Conservation (phyloP, 192 early-diverging fungal genomes). For the Kickxella alabastrina region DNA sequence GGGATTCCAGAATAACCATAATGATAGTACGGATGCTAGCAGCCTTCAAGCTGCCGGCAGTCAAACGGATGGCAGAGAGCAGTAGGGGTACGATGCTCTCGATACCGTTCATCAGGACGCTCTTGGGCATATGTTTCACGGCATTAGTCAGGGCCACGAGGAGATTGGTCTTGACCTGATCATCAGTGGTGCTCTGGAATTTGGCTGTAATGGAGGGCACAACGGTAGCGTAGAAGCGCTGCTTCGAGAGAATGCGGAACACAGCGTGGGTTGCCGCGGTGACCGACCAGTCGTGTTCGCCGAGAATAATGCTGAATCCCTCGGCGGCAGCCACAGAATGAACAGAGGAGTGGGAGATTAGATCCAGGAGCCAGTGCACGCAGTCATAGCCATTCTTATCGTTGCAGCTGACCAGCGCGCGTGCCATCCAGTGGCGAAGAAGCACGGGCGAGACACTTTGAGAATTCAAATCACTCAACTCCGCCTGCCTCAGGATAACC, state of each 20-base stretch:
- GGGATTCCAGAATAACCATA: slow-evolving; percentile 66
- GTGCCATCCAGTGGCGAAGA: slow-evolving; percentile 39
- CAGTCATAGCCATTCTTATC: slow-evolving; percentile 41
- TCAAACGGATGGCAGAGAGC: slow-evolving; percentile 65
- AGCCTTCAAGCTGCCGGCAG: slow-evolving; percentile 62
- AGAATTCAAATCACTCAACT: background rate
- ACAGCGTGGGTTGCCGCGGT: slow-evolving; percentile 55
- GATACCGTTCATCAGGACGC: slow-evolving; percentile 74
- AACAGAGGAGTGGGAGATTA: slow-evolving; percentile 10
- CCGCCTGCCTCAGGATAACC: slow-evolving; percentile 6
- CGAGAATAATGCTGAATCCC: slow-evolving; percentile 70
- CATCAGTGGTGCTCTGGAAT: slow-evolving; percentile 29
- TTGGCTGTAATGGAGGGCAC: slow-evolving; percentile 63
- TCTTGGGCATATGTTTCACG: slow-evolving; percentile 77
- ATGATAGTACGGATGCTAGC: slow-evolving; percentile 75
- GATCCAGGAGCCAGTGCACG: slow-evolving; percentile 30
- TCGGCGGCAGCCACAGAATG: slow-evolving; percentile 50
- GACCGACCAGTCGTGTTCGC: slow-evolving; percentile 66
- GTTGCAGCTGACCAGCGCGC: slow-evolving; percentile 40
- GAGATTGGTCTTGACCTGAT: slow-evolving; percentile 66
- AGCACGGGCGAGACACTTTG: slow-evolving; percentile 3
- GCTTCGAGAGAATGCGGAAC: slow-evolving; percentile 72
- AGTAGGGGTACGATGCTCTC: slow-evolving; percentile 73
- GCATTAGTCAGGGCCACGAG: slow-evolving; percentile 80
- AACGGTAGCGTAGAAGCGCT: slow-evolving; percentile 77